Evolutionary conservation across 2,329 filamentous ascomycete species (phyloP).

Genomic region (Ophiocordyceps sinensis): DNA sequence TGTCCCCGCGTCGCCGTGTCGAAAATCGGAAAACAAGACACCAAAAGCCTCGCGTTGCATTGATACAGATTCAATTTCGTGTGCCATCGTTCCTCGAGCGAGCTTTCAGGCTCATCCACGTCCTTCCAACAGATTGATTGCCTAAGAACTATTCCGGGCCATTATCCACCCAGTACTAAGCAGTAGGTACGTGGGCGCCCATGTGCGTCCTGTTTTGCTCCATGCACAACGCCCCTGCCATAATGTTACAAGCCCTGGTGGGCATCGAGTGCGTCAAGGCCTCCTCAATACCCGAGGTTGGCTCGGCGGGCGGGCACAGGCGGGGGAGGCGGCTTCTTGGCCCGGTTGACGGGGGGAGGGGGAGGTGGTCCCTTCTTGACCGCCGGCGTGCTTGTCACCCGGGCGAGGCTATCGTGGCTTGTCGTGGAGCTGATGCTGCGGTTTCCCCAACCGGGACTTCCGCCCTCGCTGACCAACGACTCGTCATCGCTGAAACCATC

Average conservation of each 20-base stretch:
- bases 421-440: constrained; percentile 41
- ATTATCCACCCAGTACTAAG: neutral
- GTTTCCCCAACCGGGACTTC: constrained; percentile 35
- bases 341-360: constrained; percentile 33
- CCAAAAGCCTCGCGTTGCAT: no score
- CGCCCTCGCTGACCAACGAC: constrained; percentile 33
- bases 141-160: no score
- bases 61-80: no score
- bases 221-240: neutral
- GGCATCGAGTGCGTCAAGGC: neutral
- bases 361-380: constrained; percentile 42
- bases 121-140: no score
- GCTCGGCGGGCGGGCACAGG: constrained; percentile 18
- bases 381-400: constrained; percentile 7
- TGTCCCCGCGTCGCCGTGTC: no score
- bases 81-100: no score
- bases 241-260: neutral
- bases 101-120: no score
- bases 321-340: constrained; percentile 22
- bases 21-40: no score
- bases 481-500: constrained; percentile 37
- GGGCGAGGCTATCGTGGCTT: constrained; percentile 34
- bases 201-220: neutral
- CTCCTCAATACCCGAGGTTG: constrained; percentile 8
- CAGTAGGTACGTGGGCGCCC: neutral